Evolutionary conservation across 2,329 filamentous ascomycete species (phyloP).

Genomic region (Colletotrichum sp.): DNA sequence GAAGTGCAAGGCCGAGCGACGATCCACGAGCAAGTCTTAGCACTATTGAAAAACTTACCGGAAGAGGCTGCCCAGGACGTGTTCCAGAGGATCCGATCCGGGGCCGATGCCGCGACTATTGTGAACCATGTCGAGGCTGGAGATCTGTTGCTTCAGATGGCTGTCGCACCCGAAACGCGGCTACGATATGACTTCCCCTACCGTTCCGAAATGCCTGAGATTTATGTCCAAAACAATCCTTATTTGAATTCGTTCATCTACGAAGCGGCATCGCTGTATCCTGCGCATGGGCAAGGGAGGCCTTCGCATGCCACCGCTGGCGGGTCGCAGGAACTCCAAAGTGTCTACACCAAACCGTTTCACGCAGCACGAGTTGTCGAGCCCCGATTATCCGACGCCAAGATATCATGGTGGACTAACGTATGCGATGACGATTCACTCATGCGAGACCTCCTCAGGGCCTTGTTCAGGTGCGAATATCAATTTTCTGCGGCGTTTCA

Average conservation of each 20-base stretch:
- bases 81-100: slow-evolving; percentile 38
- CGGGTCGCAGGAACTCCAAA: neutral
- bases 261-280: slow-evolving; percentile 18
- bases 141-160: slow-evolving; percentile 41
- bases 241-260: slow-evolving; percentile 32
- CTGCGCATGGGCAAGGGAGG: neutral
- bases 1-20: neutral
- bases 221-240: slow-evolving; percentile 27
- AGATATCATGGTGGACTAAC: slow-evolving; percentile 30
- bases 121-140: slow-evolving; percentile 39
- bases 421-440: slow-evolving; percentile 29
- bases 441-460: slow-evolving; percentile 26
- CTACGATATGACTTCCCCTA: slow-evolving; percentile 46
- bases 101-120: slow-evolving; percentile 33
- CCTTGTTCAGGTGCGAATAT: slow-evolving; percentile 27
- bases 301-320: neutral
- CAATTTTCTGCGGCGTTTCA: slow-evolving; percentile 26
- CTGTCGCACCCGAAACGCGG: slow-evolving; percentile 39
- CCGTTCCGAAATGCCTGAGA: slow-evolving; percentile 23
- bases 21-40: neutral
- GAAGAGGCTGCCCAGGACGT: slow-evolving; percentile 37
- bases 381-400: slow-evolving; percentile 31
- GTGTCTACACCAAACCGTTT: slow-evolving; percentile 39
- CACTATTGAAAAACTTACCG: neutral
- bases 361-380: slow-evolving; percentile 39